phyloP scores from a whole-genome alignment of 2,329 filamentous ascomycete genomes.

The Falciphora oryzae region DNA sequence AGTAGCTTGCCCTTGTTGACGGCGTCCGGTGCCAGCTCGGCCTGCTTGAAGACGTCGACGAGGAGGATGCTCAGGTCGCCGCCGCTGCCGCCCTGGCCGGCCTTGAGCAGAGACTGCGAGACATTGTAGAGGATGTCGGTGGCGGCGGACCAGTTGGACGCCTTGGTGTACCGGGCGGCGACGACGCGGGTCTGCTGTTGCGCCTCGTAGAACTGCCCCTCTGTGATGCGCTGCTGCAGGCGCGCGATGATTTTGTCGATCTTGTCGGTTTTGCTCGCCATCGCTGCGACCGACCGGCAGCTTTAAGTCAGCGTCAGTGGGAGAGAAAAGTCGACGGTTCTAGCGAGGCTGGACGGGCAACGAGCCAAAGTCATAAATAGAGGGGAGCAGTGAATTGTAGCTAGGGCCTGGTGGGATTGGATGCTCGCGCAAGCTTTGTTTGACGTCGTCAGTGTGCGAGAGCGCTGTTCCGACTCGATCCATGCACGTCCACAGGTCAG shows the following conservation, averaged over 20 bases:
- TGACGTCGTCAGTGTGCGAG: neutral
- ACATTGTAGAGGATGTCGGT: slow-evolving; percentile 83
- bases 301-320: neutral
- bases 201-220: slow-evolving; percentile 95
- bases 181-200: slow-evolving; percentile 97
- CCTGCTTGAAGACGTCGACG: slow-evolving; percentile 86
- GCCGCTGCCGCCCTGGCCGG: slow-evolving; percentile 88
- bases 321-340: neutral
- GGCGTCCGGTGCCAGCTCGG: slow-evolving; percentile 71
- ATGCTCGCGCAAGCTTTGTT: neutral
- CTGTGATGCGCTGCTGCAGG: slow-evolving; percentile 51
- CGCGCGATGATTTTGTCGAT: slow-evolving; percentile 54
- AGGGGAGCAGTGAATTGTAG: neutral
- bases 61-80: slow-evolving; percentile 85
- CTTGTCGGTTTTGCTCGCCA: slow-evolving; percentile 33
- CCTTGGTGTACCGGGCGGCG: slow-evolving; percentile 87
- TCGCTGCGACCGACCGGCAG: neutral
- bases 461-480: neutral
- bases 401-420: neutral
- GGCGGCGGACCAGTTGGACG: slow-evolving; percentile 75
- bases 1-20: slow-evolving; percentile 68
- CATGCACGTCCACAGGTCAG: neutral
- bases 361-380: too few relatives aligned
- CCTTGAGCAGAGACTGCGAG: slow-evolving; percentile 77
- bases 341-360: neutral